Conservation (phyloP, 108 stramenopile species). For the Pseudonitzschia delicatissima region DNA sequence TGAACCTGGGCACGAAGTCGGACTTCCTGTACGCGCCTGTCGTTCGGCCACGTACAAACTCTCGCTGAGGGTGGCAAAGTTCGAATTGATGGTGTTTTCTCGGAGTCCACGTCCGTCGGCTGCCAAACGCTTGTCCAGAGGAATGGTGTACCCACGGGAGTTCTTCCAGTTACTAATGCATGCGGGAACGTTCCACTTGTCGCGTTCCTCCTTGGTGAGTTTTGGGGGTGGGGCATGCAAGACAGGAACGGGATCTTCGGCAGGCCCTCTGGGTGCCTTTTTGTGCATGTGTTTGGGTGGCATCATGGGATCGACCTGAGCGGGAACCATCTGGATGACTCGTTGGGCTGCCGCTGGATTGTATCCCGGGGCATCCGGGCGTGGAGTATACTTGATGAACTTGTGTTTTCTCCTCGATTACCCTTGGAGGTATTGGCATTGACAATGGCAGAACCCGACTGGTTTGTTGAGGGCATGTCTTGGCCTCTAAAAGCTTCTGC, state of each 20-base stretch:
- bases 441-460: conserved; percentile 68
- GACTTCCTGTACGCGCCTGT: conserved; percentile 94
- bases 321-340: conserved; percentile 97
- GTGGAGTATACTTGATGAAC: conserved; percentile 97
- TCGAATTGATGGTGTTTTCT: conserved; percentile 91
- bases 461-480: conserved; percentile 87
- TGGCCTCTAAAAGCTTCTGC: conserved; percentile 63
- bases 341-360: conserved; percentile 91
- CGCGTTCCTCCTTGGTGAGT: conserved; percentile 85
- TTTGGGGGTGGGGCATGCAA: conserved; percentile 81
- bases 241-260: conserved; percentile 90
- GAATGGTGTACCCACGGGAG: conserved; percentile 95
- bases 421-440: conserved; percentile 74
- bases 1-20: conserved; percentile 86
- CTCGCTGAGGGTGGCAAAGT: conserved; percentile 94
- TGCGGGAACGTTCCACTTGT: conserved; percentile 97
- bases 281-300: conserved; percentile 98
- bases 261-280: conserved; percentile 93
- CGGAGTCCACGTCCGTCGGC: conserved; percentile 96
- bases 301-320: conserved; percentile 98
- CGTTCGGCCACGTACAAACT: conserved; percentile 95
- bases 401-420: conserved; percentile 81
- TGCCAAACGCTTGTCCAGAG: conserved; percentile 97
- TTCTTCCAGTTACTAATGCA: conserved; percentile 99
- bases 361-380: conserved; percentile 96